Conservation (phyloP, 495 filamentous ascomycete species). For the Acidomyces sp. region DNA sequence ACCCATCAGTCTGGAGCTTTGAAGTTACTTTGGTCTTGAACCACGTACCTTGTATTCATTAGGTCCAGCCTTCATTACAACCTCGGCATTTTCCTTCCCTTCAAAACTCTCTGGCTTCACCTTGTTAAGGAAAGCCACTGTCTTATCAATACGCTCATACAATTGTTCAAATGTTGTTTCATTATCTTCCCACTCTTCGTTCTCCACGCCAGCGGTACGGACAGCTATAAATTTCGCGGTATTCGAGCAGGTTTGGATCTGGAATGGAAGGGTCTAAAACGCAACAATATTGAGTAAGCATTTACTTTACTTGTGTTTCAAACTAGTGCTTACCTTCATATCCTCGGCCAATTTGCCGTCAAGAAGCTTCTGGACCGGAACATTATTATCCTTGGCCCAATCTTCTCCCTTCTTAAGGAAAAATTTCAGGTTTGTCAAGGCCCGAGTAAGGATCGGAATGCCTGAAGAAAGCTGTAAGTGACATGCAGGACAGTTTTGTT, state of each 20-base stretch:
- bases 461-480: too few relatives aligned
- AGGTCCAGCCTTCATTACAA: conserved; percentile 23
- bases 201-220: conserved; percentile 24
- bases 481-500: too few relatives aligned
- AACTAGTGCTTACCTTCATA: neutral
- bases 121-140: conserved; percentile 28
- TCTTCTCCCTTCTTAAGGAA: conserved; percentile 1
- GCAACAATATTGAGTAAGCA: too few relatives aligned
- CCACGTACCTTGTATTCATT: neutral
- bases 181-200: conserved; percentile 25
- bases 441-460: neutral
- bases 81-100: conserved; percentile 24
- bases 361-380: neutral
- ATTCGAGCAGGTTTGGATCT: conserved; percentile 31
- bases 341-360: neutral
- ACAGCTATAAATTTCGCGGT: conserved; percentile 23
- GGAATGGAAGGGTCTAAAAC: conserved; percentile 29
- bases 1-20: neutral
- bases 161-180: conserved; percentile 32
- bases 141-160: conserved; percentile 30
- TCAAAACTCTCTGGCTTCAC: conserved; percentile 31
- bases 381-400: neutral
- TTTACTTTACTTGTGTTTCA: too few relatives aligned
- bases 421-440: neutral
- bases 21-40: neutral